Base-by-base conservation (phyloP, 441 rosid genomes). In the Erodium moschatum region DNA sequence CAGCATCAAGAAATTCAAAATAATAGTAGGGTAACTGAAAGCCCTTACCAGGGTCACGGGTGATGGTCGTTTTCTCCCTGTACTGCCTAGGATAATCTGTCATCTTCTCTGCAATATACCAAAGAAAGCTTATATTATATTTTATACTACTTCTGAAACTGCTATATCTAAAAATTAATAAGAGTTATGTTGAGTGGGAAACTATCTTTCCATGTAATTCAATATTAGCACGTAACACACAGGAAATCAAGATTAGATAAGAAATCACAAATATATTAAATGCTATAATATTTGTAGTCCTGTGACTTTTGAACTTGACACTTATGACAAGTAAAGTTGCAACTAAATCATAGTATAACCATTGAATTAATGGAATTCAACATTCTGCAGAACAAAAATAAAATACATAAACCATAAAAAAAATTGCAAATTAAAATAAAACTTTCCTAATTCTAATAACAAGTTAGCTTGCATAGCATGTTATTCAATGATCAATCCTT, bases 41-140 rank as follows among this genome's bases (percentile, higher is more conserved):
- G 66, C n/a, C 44, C 60, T 74, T 82, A 90, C 90, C 90, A 40
- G 75, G 74, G 65, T 85, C 88, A 72, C 68, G 84, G 73, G 73
- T 48, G 50, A 16, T 38, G 54, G 52, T 81, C 62, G 77, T 82
- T 70, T 78, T 85, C 74, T 83, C 90, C 77, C 70, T 54, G 52
- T 67, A 81, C 44, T 77, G 85, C 33, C 73, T 85, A 62, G 81
- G 70, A 80, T 44, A 81, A 74, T 82, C 96, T 61, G 74, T 50
- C 80, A 80, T 73, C 85, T 85, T 87, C 72, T 82, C 96, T 86
- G 87, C 20, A 74, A 75, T 54, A 18, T 9, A 54, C 18, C 62
- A 54, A 54, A 54, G 18, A 24, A 54, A 16, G 27, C 62, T 54
- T 54, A 54, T 16, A 15, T 54, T 54, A 15, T 15, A 50, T 5